These are phyloP conservation scores for Entrophospora sp. DNA, from an alignment of 192 early-diverging fungal genomes.

Conservation along the genomic window DNA sequence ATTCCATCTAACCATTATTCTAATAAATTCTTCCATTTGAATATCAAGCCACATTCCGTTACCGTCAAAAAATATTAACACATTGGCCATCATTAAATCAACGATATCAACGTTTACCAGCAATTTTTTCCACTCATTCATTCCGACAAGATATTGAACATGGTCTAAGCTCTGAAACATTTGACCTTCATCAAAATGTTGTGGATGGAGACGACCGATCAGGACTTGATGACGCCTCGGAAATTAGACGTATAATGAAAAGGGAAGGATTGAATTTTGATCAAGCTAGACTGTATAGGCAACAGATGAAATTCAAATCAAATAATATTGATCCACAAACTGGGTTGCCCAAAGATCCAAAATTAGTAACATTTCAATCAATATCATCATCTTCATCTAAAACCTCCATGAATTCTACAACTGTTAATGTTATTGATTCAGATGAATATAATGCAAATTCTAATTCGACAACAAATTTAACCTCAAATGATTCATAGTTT, in stretches of 20 bases:
- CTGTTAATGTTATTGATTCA: too few species aligned
- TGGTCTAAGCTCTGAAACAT: slow-evolving; percentile 44
- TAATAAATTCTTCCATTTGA: too few species aligned
- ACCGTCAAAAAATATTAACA: background rate
- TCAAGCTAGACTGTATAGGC: slow-evolving; percentile 46
- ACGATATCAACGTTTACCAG: slow-evolving; percentile 41
- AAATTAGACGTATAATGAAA: slow-evolving; percentile 48
- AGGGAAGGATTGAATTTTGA: slow-evolving; percentile 44
- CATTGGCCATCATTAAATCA: background rate
- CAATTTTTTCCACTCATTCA: slow-evolving; percentile 32
- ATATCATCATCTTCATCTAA: too few species aligned
- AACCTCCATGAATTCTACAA: too few species aligned
- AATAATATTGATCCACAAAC: slow-evolving; percentile 53
- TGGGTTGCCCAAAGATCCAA: slow-evolving; percentile 47
- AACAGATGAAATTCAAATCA: slow-evolving; percentile 43
- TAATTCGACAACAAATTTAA: too few species aligned
- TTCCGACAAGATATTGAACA: slow-evolving; percentile 50
- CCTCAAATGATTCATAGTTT: too few species aligned
- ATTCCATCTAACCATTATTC: too few species aligned
- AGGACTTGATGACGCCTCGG: slow-evolving; percentile 44
- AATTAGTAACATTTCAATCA: slow-evolving; percentile 50
- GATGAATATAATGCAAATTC: too few species aligned
- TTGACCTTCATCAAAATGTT: slow-evolving; percentile 45
- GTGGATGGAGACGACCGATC: slow-evolving; percentile 36
- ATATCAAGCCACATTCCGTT: too few species aligned